Conservation (phyloP, 495 filamentous ascomycete species). For the Penicillium paradoxum region DNA sequence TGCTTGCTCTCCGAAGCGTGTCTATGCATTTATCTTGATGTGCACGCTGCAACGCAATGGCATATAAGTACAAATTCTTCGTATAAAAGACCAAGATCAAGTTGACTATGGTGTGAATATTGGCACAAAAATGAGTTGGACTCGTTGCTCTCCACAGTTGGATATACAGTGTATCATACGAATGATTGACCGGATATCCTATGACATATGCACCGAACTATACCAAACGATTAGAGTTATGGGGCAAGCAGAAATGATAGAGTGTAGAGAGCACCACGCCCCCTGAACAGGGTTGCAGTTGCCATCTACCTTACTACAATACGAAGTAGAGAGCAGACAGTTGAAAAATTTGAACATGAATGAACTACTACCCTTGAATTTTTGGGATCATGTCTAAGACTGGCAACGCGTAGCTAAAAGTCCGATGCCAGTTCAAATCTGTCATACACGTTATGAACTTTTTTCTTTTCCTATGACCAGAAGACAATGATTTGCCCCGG, state of each 20-base stretch:
- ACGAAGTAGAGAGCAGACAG: not conserved
- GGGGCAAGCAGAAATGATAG: too few species aligned
- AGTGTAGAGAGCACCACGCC: not conserved
- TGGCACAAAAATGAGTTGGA: not conserved
- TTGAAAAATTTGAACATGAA: slow-evolving; percentile 4
- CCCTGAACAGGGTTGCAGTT: not conserved
- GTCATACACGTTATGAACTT: slow-evolving; percentile 33
- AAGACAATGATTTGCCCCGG: slow-evolving; percentile 25
- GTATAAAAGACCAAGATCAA: not conserved
- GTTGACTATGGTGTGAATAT: not conserved
- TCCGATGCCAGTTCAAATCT: slow-evolving; percentile 9
- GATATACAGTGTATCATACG: not conserved
- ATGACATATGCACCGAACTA: not conserved
- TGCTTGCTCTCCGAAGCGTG: not conserved
- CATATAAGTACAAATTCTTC: not conserved
- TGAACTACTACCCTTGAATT: slow-evolving; percentile 11
- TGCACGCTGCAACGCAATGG: too few species aligned
- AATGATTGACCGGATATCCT: not conserved
- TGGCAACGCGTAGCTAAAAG: slow-evolving; percentile 9
- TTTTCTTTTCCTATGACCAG: slow-evolving; percentile 30
- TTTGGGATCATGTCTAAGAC: slow-evolving; percentile 11
- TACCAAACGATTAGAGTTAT: not conserved
- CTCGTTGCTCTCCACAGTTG: not conserved
- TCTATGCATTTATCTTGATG: too few species aligned
- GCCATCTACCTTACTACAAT: not conserved